Base-by-base conservation (phyloP, 805 yeast species). In the Naumovozyma castellii region DNA sequence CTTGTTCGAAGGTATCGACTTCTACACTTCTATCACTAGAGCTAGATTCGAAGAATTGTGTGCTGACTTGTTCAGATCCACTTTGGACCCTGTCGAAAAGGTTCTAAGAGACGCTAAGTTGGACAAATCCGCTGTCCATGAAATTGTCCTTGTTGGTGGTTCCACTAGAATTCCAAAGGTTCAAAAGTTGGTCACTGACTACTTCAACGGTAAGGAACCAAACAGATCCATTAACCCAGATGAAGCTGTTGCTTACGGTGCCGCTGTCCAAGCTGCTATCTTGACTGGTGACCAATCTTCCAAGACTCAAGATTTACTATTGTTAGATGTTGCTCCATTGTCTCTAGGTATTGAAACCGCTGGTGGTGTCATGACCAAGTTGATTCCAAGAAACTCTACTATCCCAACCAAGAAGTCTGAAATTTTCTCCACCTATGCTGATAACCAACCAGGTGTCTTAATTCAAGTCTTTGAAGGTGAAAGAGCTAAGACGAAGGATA, bases 211-310 rank as follows among this genome's bases (percentile, higher is more conserved):
- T 68, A 90, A 88, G 75, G 95, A 88, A 73, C 96, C 95, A 71
- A 85, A 86, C 78, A 86, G 81, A 76, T 86, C 96, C 43, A 88
- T 88, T 70, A 88, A 88, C 82, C 97, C 97, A 59, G 97, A 88
- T 76, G 97, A 87, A 76, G 97, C 97, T 65, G 97, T 87, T 69
- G 97, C 97, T 62, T 87, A 87, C 75, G 97, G 97, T 82, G 97
- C 97, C 54, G 97, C 97, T 53, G 97, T 87, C 56, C 97, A 87
- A 75, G 97, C 96, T 57, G 97, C 96, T 56, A 87, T 88, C 64
- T 78, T 88, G 66, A 79, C 97, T 50, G 97, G 97, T 75, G 97
- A 88, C 71, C 78, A 92, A 55, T 87, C 97, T 37, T 84, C 95
- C 50, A 88, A 88, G 85, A 90, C 97, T 52, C 96, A 90, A 75